Base-by-base conservation (phyloP, 495 filamentous ascomycete genomes). In the Talaromyces borbonicus region DNA sequence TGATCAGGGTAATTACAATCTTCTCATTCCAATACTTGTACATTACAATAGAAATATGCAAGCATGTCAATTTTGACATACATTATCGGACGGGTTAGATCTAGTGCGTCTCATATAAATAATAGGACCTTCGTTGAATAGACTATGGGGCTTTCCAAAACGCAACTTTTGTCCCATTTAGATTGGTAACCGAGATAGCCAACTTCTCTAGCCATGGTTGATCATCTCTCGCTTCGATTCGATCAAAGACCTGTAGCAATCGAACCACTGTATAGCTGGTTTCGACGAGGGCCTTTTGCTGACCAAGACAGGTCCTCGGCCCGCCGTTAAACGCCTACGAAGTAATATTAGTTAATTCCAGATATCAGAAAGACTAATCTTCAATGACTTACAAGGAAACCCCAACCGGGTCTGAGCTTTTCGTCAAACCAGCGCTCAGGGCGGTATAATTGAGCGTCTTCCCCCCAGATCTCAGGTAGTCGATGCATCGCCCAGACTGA, bases 221-320 rank as follows among this genome's bases (percentile, higher is more conserved):
- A 18, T 69, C 55, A 14, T 72, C 72, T 6, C 67, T 52, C 45
- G 62, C 62, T 49, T 75, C 71, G 7, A 80, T 56, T 19, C 53
- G 38, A 8, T 71, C 63, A 48, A 77, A 80, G 22, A 61, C 63
- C 55, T 80, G 78, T 29, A 78, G 43, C n/a, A 81, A 48, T 12
- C 73, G 54, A 5, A 76, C 69, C 12, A 74, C 54, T 2, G 71
- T 65, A 43, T 73, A 76, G 1, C 59, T 59, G n/a, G 74, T 68
- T 56, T 81, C 74, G 0, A 71, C 78, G 55, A 80, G 59, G 9
- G 77, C 78, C 50, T 79, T 78, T 66, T 80, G 56, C 43, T 68
- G 66, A 2, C 61, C 62, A 18, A 67, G 52, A 33, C 62, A 67
- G 18, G 73, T 71, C 6, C 73, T 55, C 22, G 75, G 73, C 0